Evolutionary conservation across 352 stramenopile species (phyloP), one percentile per base, ranked within the genome.

Genomic region (Phytophthora chlamydospora): DNA sequence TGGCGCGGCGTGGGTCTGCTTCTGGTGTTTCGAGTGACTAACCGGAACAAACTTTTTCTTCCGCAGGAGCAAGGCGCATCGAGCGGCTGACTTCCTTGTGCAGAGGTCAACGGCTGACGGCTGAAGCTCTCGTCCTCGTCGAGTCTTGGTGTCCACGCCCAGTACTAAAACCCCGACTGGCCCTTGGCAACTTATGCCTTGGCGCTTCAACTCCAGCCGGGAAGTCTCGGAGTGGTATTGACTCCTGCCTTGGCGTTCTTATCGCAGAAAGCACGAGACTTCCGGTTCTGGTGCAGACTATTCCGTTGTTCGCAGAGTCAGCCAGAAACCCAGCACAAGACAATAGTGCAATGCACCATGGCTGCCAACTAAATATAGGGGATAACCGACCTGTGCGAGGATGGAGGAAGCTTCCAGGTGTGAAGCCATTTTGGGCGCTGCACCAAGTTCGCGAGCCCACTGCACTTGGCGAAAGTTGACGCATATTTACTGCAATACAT

Each of bases 171-270:
- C 54, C 19, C 27, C 53, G 41, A 62, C n/a, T 55, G 43, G 17
- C 12, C 24, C 44, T 60, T 27, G 17, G 35, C 33, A n/a, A 48
- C 13, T 54, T 53, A 41, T 52, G 46, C 16, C 29, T 45, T 48
- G 24, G 24, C 24, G 24, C 3, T 29, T 29, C 24, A 31, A 39
- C 33, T 52, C 39, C 27, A 42, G 17, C 14, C 31, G 4, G 24
- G 4, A 29, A 58, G 19, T 27, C 19, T 36, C 31, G n/a, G 10
- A 33, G 24, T 43, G 34, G n/a, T 32, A 44, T 58, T 65, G 40
- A 14, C 32, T n/a, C 21, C 6, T 62, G 36, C 21, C 62, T 66
- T 70, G 62, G 21, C 24, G 62, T 61, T 70, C 62, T 70, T 64
- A 66, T 57, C 61, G 61, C 40, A 24, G 35, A 62, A 38, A 49